These are phyloP conservation scores for Coemansia sp. DNA, from an alignment of 192 early-diverging fungal genomes.

Conservation along the genomic window DNA sequence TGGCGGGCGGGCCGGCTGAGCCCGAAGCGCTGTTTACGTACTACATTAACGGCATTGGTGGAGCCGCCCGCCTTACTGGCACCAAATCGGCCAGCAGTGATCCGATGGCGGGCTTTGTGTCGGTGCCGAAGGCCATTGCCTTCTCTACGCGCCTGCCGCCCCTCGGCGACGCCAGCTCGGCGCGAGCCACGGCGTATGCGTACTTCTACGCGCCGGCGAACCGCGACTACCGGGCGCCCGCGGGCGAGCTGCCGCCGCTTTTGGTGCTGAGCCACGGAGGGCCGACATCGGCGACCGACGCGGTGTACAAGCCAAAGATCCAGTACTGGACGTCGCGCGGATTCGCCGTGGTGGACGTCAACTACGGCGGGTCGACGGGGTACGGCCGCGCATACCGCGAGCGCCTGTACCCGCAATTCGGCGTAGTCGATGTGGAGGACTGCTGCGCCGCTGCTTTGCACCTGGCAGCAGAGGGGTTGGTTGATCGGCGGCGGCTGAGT, in stretches of 20 bases:
- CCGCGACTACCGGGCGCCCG: constrained; percentile 53
- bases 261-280: constrained; percentile 75
- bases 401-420: constrained; percentile 72
- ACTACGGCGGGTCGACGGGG: constrained; percentile 79
- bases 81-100: neutral
- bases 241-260: constrained; percentile 67
- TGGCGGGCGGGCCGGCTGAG: constrained; percentile 36
- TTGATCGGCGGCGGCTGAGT: constrained; percentile 63
- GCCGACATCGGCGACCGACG: constrained; percentile 57
- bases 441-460: constrained; percentile 72
- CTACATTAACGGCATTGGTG: constrained; percentile 29
- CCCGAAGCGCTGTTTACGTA: constrained; percentile 36
- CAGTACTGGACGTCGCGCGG: constrained; percentile 82
- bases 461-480: constrained; percentile 59
- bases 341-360: constrained; percentile 71
- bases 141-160: constrained; percentile 63
- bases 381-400: constrained; percentile 77
- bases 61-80: neutral
- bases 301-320: constrained; percentile 55
- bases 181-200: constrained; percentile 45
- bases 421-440: constrained; percentile 78
- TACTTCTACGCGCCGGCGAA: constrained; percentile 71
- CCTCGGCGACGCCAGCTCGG: neutral
- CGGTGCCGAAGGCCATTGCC: constrained; percentile 62
- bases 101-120: constrained; percentile 56